Conservation (phyloP, 352 stramenopile genomes). For the Phytopythium aichiense region DNA sequence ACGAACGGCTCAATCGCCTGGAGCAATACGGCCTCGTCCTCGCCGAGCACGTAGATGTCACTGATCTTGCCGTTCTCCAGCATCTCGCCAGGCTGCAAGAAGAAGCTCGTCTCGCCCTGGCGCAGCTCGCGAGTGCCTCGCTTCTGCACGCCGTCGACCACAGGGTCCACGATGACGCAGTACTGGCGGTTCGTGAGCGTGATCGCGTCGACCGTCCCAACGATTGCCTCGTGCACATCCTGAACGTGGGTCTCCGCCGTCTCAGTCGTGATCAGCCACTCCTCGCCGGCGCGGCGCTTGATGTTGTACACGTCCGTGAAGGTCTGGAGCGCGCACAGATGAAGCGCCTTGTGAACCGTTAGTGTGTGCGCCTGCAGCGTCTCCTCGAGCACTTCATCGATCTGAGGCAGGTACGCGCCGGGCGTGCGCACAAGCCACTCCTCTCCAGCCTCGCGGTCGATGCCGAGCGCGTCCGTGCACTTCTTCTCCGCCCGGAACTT, state of each 20-base stretch:
- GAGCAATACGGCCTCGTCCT: constrained; percentile 77
- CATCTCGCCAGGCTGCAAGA: constrained; percentile 58
- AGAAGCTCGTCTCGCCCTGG: constrained; percentile 72
- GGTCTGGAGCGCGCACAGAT: constrained; percentile 59
- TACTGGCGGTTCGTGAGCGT: constrained; percentile 81
- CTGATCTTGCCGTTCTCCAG: constrained; percentile 60
- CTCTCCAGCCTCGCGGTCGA: constrained; percentile 59
- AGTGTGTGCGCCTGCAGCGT: constrained; percentile 60
- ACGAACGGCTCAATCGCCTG: constrained; percentile 66
- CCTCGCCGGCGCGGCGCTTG: constrained; percentile 66
- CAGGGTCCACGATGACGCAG: constrained; percentile 72
- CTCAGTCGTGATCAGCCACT: constrained; percentile 73
- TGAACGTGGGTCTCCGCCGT: constrained; percentile 73
- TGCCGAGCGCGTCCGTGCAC: constrained; percentile 59
- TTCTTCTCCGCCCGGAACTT: constrained; percentile 83
- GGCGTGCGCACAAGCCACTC: constrained; percentile 77
- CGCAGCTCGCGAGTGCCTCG: constrained; percentile 67
- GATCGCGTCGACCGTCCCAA: constrained; percentile 50
- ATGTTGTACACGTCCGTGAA: constrained; percentile 76
- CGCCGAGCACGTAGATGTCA: constrained; percentile 61
- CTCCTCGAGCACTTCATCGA: constrained; percentile 67
- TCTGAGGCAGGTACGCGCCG: constrained; percentile 69
- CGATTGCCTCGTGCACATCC: constrained; percentile 73
- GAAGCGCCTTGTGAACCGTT: constrained; percentile 57
- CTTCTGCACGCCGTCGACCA: constrained; percentile 61